Percentiles rank a stretch among this genome's conserved stretches.
phyloP scores from a whole-genome alignment of 2,329 filamentous ascomycete species.

The Endothia cerciana region DNA sequence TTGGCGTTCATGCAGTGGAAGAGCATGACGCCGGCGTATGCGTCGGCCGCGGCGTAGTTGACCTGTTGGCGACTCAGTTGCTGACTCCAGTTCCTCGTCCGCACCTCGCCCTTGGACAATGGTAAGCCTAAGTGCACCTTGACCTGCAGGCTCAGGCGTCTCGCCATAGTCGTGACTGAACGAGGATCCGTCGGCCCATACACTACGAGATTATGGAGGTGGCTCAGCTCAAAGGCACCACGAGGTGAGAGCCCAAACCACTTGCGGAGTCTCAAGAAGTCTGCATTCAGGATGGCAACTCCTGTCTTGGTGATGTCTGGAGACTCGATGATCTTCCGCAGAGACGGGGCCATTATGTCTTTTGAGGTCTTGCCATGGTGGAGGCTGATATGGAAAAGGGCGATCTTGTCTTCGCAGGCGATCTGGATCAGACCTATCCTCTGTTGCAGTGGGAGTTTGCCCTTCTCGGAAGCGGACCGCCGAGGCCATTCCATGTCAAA shows the following conservation, averaged over 20 bases:
- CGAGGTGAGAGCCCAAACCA: slow-evolving; percentile 65
- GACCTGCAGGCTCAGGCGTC: slow-evolving; percentile 71
- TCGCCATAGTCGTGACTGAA: slow-evolving; percentile 52
- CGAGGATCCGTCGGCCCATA: slow-evolving; percentile 61
- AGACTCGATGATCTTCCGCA: slow-evolving; percentile 75
- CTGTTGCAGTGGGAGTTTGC: slow-evolving; percentile 56
- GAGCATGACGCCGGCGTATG: slow-evolving; percentile 77
- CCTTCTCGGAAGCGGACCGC: slow-evolving; percentile 44
- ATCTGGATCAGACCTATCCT: slow-evolving; percentile 85
- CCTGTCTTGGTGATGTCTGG: slow-evolving; percentile 72
- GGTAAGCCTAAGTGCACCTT: slow-evolving; percentile 73
- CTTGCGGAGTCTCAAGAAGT: slow-evolving; percentile 68
- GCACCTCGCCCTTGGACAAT: slow-evolving; percentile 74
- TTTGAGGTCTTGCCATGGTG: slow-evolving; percentile 48
- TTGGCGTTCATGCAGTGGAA: slow-evolving; percentile 73
- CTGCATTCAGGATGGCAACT: slow-evolving; percentile 69
- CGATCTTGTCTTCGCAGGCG: slow-evolving; percentile 75
- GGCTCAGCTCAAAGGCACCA: slow-evolving; percentile 80
- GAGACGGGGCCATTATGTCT: slow-evolving; percentile 69
- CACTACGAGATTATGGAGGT: slow-evolving; percentile 78
- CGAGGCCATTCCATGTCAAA: slow-evolving; percentile 88
- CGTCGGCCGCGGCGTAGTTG: slow-evolving; percentile 77
- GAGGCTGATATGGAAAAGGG: slow-evolving; percentile 78
- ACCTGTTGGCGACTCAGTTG: slow-evolving; percentile 68
- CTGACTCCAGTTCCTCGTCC: slow-evolving; percentile 75